These are phyloP conservation scores for Omphalea diandra DNA, from an alignment of 441 rosid genomes.

Conservation along the genomic window DNA sequence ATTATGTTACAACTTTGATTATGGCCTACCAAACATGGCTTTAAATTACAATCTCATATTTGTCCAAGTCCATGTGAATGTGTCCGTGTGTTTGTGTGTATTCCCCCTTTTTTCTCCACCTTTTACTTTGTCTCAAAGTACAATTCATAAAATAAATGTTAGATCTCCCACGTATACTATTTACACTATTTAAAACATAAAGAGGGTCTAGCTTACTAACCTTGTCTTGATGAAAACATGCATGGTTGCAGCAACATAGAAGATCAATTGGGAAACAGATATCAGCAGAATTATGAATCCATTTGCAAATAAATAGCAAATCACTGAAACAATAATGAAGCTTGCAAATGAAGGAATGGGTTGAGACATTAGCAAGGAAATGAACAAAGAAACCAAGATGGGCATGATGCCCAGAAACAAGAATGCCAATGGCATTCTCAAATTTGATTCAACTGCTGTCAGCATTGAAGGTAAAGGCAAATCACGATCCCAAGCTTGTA, in stretches of 20 bases:
- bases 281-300: conserved; percentile 58
- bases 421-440: conserved; percentile 77
- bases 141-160: background rate
- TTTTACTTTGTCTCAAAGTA: background rate
- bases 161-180: no score
- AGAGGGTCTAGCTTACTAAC: conserved; percentile 38
- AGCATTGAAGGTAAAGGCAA: conserved; percentile 73
- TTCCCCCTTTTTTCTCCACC: background rate
- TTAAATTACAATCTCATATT: no score
- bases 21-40: no score
- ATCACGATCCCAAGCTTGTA: conserved; percentile 65
- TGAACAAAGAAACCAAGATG: conserved; percentile 50
- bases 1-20: no score
- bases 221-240: conserved; percentile 68
- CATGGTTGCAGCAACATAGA: conserved; percentile 64
- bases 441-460: conserved; percentile 73
- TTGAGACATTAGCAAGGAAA: conserved; percentile 65
- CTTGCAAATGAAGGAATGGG: conserved; percentile 72
- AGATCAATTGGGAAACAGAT: conserved; percentile 61
- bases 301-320: conserved; percentile 81
- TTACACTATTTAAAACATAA: no score
- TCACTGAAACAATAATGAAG: conserved; percentile 54
- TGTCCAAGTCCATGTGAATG: background rate
- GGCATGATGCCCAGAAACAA: conserved; percentile 57
- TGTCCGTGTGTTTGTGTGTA: background rate